Evolutionary conservation across 2,329 filamentous ascomycete genomes (phyloP).

Genomic region (Colletotrichum ledebouriae): DNA sequence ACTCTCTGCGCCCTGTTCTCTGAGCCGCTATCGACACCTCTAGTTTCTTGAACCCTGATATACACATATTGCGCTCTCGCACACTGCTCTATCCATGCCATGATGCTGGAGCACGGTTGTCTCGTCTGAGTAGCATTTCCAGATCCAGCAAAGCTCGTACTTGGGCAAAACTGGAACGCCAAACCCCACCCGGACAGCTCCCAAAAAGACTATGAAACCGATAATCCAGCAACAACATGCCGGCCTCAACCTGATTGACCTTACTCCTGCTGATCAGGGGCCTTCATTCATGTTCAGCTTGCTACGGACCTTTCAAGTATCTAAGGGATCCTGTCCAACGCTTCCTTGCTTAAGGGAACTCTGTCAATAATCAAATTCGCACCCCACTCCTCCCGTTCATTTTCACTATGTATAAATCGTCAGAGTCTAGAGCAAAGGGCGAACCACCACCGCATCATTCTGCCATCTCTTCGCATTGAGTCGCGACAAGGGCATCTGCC

Average conservation of each 20-base stretch:
- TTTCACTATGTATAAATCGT: not conserved
- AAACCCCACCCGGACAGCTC: not conserved
- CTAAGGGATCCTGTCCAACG: not conserved
- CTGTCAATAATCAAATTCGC: slow-evolving; percentile 29
- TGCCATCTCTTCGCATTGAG: slow-evolving; percentile 38
- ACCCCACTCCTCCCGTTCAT: slow-evolving; percentile 7
- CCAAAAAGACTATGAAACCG: not conserved
- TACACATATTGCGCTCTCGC: not conserved
- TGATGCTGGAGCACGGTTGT: not conserved
- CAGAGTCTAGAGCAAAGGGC: slow-evolving; percentile 24
- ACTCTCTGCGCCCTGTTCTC: too few relatives aligned
- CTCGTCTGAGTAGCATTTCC: not conserved
- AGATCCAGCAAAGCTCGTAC: too few relatives aligned
- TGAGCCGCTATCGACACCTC: not conserved
- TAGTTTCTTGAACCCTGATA: not conserved
- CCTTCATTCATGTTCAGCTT: too few relatives aligned
- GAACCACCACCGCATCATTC: slow-evolving; percentile 29
- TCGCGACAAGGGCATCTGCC: slow-evolving; percentile 26
- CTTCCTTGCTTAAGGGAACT: not conserved
- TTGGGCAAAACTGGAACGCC: slow-evolving; percentile 18
- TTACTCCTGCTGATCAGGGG: too few relatives aligned
- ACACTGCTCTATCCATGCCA: not conserved
- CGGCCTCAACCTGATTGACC: too few relatives aligned
- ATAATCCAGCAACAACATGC: too few relatives aligned
- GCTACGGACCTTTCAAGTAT: too few relatives aligned